Evolutionary conservation across 2,329 filamentous ascomycete species (phyloP).

Genomic region (Pyrenophora tritici-repentis): DNA sequence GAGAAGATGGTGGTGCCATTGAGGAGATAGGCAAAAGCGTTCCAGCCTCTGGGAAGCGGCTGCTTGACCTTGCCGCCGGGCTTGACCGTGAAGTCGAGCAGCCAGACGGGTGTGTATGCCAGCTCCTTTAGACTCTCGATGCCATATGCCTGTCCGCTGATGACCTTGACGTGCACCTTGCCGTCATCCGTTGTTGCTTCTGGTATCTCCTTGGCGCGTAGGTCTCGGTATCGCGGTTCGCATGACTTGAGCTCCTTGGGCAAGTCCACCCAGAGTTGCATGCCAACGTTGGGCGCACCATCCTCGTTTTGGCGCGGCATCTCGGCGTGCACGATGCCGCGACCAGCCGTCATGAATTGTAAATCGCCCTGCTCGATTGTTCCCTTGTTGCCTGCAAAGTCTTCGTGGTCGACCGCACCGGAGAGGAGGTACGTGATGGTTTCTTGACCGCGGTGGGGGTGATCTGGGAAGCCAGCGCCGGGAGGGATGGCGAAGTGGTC

Average conservation of each 20-base stretch:
- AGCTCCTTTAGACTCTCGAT: slow-evolving; percentile 87
- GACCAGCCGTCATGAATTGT: slow-evolving; percentile 96
- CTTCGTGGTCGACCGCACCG: slow-evolving; percentile 87
- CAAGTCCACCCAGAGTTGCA: slow-evolving; percentile 96
- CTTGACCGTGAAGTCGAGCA: slow-evolving; percentile 79
- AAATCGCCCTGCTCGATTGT: slow-evolving; percentile 86
- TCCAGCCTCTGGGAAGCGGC: slow-evolving; percentile 79
- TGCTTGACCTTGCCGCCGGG: slow-evolving; percentile 81
- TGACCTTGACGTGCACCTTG: slow-evolving; percentile 83
- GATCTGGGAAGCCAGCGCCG: slow-evolving; percentile 88
- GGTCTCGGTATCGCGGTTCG: slow-evolving; percentile 90
- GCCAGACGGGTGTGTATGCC: slow-evolving; percentile 97
- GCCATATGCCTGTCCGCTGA: slow-evolving; percentile 81
- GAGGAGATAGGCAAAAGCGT: slow-evolving; percentile 87
- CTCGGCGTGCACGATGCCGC: slow-evolving; percentile 91
- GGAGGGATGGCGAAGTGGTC: slow-evolving; percentile 82
- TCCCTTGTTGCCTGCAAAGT: slow-evolving; percentile 84
- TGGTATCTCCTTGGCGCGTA: slow-evolving; percentile 80
- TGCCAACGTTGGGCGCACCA: slow-evolving; percentile 77
- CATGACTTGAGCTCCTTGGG: slow-evolving; percentile 80
- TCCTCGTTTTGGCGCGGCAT: slow-evolving; percentile 84
- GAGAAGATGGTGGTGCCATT: slow-evolving; percentile 69
- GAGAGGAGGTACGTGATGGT: slow-evolving; percentile 88
- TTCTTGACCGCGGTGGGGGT: slow-evolving; percentile 81
- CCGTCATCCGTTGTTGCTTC: slow-evolving; percentile 70